phyloP scores from a whole-genome alignment of 139 green algal species.

The Asterochloris erici region DNA sequence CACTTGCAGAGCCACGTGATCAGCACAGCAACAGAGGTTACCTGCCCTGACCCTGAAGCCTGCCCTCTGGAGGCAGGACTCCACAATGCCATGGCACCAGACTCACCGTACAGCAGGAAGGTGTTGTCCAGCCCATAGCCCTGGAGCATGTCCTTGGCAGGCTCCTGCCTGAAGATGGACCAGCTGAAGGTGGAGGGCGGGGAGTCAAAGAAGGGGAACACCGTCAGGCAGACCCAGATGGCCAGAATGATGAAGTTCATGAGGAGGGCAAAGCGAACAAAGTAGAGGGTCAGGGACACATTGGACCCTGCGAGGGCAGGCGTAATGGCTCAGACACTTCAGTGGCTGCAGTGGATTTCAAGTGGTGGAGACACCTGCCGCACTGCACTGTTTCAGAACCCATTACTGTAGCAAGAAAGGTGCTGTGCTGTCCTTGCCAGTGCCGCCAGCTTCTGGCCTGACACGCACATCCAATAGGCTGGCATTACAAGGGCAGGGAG shows the following conservation, averaged over 20 bases:
- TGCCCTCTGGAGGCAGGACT: neutral
- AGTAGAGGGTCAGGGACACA: slow-evolving; percentile 34
- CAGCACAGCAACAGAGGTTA: too few relatives aligned
- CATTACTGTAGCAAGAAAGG: neutral
- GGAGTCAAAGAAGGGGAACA: slow-evolving; percentile 34
- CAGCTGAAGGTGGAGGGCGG: slow-evolving; percentile 36
- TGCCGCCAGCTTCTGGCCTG: too few relatives aligned
- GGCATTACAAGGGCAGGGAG: neutral
- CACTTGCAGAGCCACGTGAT: too few relatives aligned
- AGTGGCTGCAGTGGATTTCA: neutral
- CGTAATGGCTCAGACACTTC: neutral
- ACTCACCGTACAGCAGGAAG: slow-evolving; percentile 38
- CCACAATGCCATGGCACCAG: neutral
- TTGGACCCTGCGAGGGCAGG: slow-evolving; percentile 28
- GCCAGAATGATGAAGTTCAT: slow-evolving; percentile 24
- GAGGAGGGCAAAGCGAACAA: slow-evolving; percentile 31
- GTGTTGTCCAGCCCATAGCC: slow-evolving; percentile 34
- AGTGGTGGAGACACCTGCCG: neutral
- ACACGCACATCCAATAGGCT: too few relatives aligned
- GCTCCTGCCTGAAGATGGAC: slow-evolving; percentile 21
- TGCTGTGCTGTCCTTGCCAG: neutral
- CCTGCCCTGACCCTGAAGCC: neutral
- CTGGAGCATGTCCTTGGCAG: slow-evolving; percentile 19
- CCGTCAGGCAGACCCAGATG: slow-evolving; percentile 26
- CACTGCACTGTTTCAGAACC: neutral